Conservation (phyloP, 768 basidiomycete genomes). For the Kwoniella sp. region DNA sequence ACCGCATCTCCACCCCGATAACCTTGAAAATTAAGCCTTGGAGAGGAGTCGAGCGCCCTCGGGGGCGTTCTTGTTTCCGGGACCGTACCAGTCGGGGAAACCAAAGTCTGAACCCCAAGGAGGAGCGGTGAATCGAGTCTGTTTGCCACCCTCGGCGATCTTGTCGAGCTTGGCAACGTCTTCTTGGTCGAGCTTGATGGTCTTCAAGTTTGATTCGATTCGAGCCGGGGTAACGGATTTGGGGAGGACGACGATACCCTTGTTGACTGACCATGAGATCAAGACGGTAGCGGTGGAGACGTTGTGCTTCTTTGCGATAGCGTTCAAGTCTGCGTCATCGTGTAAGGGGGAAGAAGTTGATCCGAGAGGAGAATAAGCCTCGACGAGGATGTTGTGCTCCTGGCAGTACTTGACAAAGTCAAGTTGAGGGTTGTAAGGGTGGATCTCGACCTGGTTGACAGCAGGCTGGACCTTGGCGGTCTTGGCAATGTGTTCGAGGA, state of each 20-base stretch:
- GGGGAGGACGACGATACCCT: slow-evolving; percentile 49
- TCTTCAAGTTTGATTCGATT: slow-evolving; percentile 48
- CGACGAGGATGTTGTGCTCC: slow-evolving; percentile 64
- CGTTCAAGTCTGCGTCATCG: slow-evolving; percentile 40
- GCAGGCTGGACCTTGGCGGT: slow-evolving; percentile 68
- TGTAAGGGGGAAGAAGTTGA: slow-evolving; percentile 49
- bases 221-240: slow-evolving; percentile 51
- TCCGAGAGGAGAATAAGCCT: slow-evolving; percentile 66
- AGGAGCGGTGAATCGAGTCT: slow-evolving; percentile 46
- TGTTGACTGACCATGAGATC: slow-evolving; percentile 46
- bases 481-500: slow-evolving; percentile 71
- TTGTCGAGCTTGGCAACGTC: slow-evolving; percentile 46
- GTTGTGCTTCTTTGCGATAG: slow-evolving; percentile 48
- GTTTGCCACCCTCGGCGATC: slow-evolving; percentile 44
- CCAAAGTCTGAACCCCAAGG: slow-evolving; percentile 49
- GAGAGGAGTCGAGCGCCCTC: slow-evolving; percentile 40
- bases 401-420: slow-evolving; percentile 64
- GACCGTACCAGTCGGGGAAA: slow-evolving; percentile 49
- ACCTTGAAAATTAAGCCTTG: slow-evolving; percentile 23
- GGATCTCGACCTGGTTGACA: slow-evolving; percentile 66
- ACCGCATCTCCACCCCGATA: too few relatives aligned
- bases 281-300: slow-evolving; percentile 49
- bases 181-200: slow-evolving; percentile 42
- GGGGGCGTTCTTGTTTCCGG: slow-evolving; percentile 49
- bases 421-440: slow-evolving; percentile 70